Base-by-base conservation (phyloP, 495 filamentous ascomycete species). In the Penicillium desertorum region DNA sequence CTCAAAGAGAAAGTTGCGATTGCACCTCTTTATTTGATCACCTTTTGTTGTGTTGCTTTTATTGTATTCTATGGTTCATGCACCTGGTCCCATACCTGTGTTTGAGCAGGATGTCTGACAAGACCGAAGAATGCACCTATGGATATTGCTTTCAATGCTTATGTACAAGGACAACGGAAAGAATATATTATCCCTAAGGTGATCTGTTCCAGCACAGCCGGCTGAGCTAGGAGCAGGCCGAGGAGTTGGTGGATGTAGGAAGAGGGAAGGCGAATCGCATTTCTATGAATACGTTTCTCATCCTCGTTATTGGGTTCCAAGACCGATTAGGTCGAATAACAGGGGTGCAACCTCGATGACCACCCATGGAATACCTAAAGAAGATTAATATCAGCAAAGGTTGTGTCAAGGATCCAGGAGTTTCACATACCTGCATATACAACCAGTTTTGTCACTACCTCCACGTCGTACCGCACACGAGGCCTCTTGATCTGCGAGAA, bases 361-460 rank as follows among this genome's bases (percentile, higher is more conserved):
- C 5, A 73, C 47, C 58, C 65, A 64, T 23, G 67, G 64, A 39
- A 73, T 73, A n/a, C 71, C 71, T 71, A 36, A 17, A 45, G 20
- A 20, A n/a, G 10, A 44, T 20, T 11, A 16, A 39, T 5, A 23
- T 60, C 29, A 64, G 56, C 44, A 29, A 22, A 23, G 49, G 16
- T 39, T 17, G 19, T 17, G 41, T 17, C 14, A 46, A 49, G 36
- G 36, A 54, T 11, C 48, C 6, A 32, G 17, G n/a, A 27, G 3
- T 10, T 43, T 36, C 3, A 76, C 83, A 60, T 76, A 96, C 93
- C 94, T 57, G 86, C 80, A 79, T 98, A 98, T 41, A 98, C 91
- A 64, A 98, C 88, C 51, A 98, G 76, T 74, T 96, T 98, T 17
- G 94, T 98, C 42, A 98, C 84, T 20, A 98, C 93, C 68, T 98